Evolutionary conservation across 352 stramenopile genomes (phyloP), one percentile per base, ranked within the genome.

Genomic region (Phytophthora foliorum): DNA sequence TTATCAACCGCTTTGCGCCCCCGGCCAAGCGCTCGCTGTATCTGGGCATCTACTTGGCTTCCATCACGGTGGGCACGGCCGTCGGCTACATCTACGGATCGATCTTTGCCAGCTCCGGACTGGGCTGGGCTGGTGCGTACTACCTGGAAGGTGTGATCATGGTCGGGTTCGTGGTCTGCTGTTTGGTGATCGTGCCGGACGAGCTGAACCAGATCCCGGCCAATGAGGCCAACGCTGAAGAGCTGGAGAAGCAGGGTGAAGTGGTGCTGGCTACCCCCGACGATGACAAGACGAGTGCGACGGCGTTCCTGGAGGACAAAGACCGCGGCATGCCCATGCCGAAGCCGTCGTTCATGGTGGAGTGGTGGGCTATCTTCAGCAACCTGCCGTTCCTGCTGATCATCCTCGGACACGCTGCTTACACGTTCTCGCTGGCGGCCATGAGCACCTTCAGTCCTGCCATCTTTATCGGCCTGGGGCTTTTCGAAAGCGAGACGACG

Each of bases 11-110:
- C 64, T 82, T 92, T 61, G 95, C 89, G 4, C 87, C 88, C 2
- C 72, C 80, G 4, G 45, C 80, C 0, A 85, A 82, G 31, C 81
- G 87, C 22, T 92, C 93, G 25, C 70, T 97, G 36, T 99, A 93
- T 77, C 77, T 99, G 49, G 94, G 90, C 52, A 74, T 98, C 27
- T 99, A 97, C 72, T 82, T 98, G 61, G 93, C 88, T 17, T 96
- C 91, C 6, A 95, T 98, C 55, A 97, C 95, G 3, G 87, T 97
- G 21, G 94, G 94, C 27, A 97, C 89, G 11, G 95, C 94, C 7
- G 38, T 97, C 44, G 94, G 95, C 17, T 98, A 98, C 76, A 89
- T 95, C 38, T 98, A 97, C 63, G 91, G 89, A 42, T 90, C 89
- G 19, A 58, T 82, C 21, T 79, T 97, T 29, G 78, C 90, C 25